Evolutionary conservation across 495 filamentous ascomycete genomes (phyloP), one percentile per base, ranked within the genome.

Genomic region (Tricharina praecox): DNA sequence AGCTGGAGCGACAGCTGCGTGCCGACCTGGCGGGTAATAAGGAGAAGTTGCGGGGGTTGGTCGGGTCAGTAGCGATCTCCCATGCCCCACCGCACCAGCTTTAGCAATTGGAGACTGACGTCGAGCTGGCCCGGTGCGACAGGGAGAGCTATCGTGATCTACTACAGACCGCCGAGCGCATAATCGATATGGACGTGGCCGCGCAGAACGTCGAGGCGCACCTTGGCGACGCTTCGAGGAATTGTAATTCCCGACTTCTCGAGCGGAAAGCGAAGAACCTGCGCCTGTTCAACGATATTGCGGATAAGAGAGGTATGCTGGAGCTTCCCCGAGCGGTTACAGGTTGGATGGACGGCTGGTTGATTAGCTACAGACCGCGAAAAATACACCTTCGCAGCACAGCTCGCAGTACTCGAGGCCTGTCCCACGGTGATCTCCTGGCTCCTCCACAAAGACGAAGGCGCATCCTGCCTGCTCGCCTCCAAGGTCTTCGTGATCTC

Each of bases 141-240:
- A 81, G 78, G n/a, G 82, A 74, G 48, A 81, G 83, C 61, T 97
- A 97, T 63, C 77, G 90, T 58, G 84, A 93, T 52, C 75, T 96
- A 9, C 76, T 97, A 16, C 82, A 82, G 38, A 95, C 92, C 0
- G 90, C 90, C 23, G 86, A 94, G 60, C 75, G 77, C 20, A 97
- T 97, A 56, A 77, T 95, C 23, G 70, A 76, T 40, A 95, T 97
- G 87, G 78, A 86, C 36, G 63, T 57, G 9, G 73, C 85, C 51
- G 87, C 90, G 64, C 71, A 79, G 41, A 59, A 70, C 13, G 79
- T 85, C 18, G 85, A 94, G 61, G 63, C 67, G 0, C 72, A 71
- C 19, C 64, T 96, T 46, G 71, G 71, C 15, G 72, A 74, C 38
- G 76, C 93, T 64, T 86, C 84, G 39, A 70, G 71, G 34, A 71